Base-by-base conservation (phyloP, 345 rosid genomes). In the Salix exigua region DNA sequence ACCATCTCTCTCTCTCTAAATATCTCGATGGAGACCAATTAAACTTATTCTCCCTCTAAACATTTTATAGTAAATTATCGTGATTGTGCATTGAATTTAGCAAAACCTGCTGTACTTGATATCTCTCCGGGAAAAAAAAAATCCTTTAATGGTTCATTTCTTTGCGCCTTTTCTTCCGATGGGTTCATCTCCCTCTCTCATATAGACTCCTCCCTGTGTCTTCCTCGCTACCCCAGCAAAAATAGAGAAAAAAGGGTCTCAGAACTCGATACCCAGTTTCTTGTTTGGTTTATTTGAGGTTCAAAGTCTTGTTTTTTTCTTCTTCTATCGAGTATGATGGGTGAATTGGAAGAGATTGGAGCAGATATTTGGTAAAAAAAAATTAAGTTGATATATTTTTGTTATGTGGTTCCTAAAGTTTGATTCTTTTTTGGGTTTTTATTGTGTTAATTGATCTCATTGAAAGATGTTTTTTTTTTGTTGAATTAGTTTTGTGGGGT, bases 311-410 rank as follows among this genome's bases (percentile, higher is more conserved):
- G 25, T 21, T 37, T 40, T 77, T 61, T 72, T 33, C 1, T 33
- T 5, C 1, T 33, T 31, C 35, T 11, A 60, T 21, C 42, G 6
- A 1, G 16, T 79, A 73, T 42, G 76, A 86, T 84, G 90, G 88
- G 79, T 71, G 90, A 85, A 44, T 74, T 82, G 70, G 91, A 86
- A 71, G 88, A 85, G 73, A 82, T 86, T 81, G 91, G 83, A 63
- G 81, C 81, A 70, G 91, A 88, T 78, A 85, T 85, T 69, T 67
- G 88, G 91, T 88, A 64, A 78, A 23, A 19, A 26, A 25, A 55
- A 13, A 23, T 14, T 14, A 33, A 33, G 37, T 30, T 42, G 0
- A n/a, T 73, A n/a, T 68, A 4, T 14, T 69, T 60, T 58, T 50
- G 64, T 50, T 17, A 13, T 17, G 2, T 30, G 51, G n/a, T 9